Percentiles rank a stretch among this genome's conserved stretches.
Conservation (phyloP, 2,329 filamentous ascomycete species). For the Epichloe sp. region DNA sequence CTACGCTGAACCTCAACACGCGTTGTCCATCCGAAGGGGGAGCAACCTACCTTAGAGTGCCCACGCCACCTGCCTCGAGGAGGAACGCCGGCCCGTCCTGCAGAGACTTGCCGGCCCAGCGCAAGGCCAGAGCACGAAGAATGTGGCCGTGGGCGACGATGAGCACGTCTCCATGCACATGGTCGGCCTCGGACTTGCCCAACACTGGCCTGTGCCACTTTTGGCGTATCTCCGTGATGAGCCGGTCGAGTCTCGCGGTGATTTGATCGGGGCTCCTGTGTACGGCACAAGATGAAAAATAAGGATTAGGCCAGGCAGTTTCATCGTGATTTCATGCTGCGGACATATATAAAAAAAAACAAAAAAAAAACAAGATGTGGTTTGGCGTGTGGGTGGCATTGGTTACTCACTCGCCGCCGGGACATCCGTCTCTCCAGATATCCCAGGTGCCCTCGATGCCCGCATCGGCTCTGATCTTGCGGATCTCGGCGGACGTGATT, state of each 20-base stretch:
- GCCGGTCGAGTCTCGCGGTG: conserved; percentile 54
- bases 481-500: conserved; percentile 58
- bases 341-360: too few species aligned
- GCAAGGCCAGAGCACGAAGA: conserved; percentile 72
- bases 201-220: conserved; percentile 52
- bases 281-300: too few species aligned
- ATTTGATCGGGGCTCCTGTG: conserved; percentile 57
- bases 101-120: conserved; percentile 66
- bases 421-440: conserved; percentile 83
- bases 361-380: background rate
- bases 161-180: conserved; percentile 26
- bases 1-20: background rate
- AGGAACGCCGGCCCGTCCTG: conserved; percentile 66
- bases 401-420: conserved; percentile 61
- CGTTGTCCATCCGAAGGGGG: background rate
- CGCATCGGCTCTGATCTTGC: conserved; percentile 38
- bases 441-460: conserved; percentile 56
- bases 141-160: conserved; percentile 88
- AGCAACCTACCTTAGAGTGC: conserved; percentile 54
- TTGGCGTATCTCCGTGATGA: conserved; percentile 63
- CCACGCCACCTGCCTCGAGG: conserved; percentile 79
- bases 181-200: conserved; percentile 31
- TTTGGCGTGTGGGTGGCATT: background rate
- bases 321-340: background rate
- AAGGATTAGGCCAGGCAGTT: background rate